Evolutionary conservation across 345 rosid species (phyloP), one percentile per base, ranked within the genome.

Genomic region (Brassica juncea): DNA sequence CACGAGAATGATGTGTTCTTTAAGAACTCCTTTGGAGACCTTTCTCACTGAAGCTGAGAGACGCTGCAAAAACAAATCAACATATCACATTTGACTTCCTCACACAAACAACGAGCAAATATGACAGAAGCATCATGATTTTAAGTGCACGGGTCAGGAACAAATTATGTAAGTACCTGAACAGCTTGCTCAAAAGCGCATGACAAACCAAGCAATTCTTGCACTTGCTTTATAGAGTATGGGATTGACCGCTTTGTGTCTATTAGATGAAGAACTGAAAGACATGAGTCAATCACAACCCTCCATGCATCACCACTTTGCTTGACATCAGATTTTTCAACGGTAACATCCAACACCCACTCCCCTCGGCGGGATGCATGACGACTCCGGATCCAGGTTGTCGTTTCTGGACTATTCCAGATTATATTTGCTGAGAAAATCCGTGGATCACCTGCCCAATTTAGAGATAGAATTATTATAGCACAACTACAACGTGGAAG

Each of bases 271-370:
- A 93, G 85, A 16, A 95, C 89, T 12, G 99, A 91, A 80, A 95
- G 93, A 83, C 98, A 93, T 3, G 94, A 85, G 78, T 95, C 98
- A 31, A 93, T 80, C 61, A 86, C 92, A 74, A 88, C 83, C 84
- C 99, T 91, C 99, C 99, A 95, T 8, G 97, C 97, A 89, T 91
- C 99, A 54, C 98, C 98, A 74, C 89, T 89, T 82, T 82, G 80
- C 81, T 90, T 93, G 68, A 91, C 92, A 59, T 77, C 91, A 15
- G 92, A 81, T 70, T 93, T 93, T 74, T 91, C 93, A 68, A 93
- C 80, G 61, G 88, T 85, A 77, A 93, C 76, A 15, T 95, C 97
- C 78, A 95, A 66, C 15, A 91, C 98, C 83, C 89, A 72, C 82
- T 88, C 98, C 72, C 97, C 97, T 71, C 85, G 84, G 71, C 72